Base-by-base conservation (phyloP, 2,329 filamentous ascomycete species). In the Balansia obtecta region DNA sequence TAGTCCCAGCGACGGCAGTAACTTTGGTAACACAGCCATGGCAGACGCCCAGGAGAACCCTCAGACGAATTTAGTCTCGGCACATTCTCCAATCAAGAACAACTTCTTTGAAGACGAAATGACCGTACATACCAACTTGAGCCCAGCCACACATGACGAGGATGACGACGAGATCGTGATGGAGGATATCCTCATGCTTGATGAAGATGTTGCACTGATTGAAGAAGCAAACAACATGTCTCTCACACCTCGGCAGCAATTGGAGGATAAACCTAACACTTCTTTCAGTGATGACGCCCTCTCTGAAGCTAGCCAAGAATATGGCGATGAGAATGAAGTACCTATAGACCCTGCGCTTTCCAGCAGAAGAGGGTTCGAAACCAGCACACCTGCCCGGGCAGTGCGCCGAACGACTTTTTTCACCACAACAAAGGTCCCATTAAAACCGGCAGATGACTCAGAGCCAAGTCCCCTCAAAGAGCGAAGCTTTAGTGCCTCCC, bases 361-460 rank as follows among this genome's bases (percentile, higher is more conserved):
- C 22, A 56, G 53, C 20, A 46, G 54, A 6, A 52, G 56, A 15
- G 51, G 57, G 45, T 33, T 52, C 50, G 52, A 64, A 2, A 78
- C 77, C 1, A 67, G 72, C 8, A 86, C 83, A 1, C 83, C 83
- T 0, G 67, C 74, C 46, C 74, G 78, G 15, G 65, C 68, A 0
- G 59, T 72, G n/a, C 68, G 65, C n/a, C 68, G 65, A 15, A 71
- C 73, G 50, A 57, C 60, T 2, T 78, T 84, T 54, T 79, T 86
- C 63, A 90, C 86, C 0, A 81, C 86, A 0, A 86, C 83, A 27
- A 90, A 89, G 66, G 80, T 90, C 4, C 85, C 86, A 1, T 68
- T 90, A 40, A 88, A 87, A 64, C 72, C 80, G 3, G 81, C 82
- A 22, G 83, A 79, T 58, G 66, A 85, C 60, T 67, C 75, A 59